phyloP scores from a whole-genome alignment of 2,329 filamentous ascomycete genomes.

The Ceratocystis albifundus region DNA sequence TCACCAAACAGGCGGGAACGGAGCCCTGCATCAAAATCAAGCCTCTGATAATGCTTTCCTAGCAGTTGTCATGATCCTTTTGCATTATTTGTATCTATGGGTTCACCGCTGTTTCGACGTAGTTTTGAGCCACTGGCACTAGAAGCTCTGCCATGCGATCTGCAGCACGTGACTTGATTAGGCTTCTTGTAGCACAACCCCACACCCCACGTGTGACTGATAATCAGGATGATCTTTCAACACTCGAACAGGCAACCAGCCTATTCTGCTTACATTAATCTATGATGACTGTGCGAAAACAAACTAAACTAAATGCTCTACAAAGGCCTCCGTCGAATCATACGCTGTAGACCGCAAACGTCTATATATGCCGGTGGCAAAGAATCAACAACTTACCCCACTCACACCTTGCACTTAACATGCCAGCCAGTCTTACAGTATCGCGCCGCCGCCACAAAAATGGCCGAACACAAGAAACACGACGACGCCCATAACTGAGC shows the following conservation, averaged over 20 bases:
- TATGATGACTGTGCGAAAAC: neutral
- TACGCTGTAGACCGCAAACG: no score
- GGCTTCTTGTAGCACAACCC: neutral
- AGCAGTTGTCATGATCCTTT: neutral
- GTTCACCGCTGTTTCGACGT: neutral
- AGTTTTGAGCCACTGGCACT: neutral
- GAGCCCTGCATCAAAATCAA: neutral
- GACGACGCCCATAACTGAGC: slow-evolving; percentile 39
- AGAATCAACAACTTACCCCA: neutral
- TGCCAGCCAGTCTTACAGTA: slow-evolving; percentile 31
- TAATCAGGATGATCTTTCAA: neutral
- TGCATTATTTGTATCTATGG: neutral
- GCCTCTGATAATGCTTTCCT: neutral
- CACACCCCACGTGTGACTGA: neutral
- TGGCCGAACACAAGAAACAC: slow-evolving; percentile 31
- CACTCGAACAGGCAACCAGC: neutral
- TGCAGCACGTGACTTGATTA: neutral
- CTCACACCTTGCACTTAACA: slow-evolving; percentile 30
- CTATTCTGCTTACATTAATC: neutral
- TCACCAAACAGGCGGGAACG: neutral
- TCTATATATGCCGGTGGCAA: neutral
- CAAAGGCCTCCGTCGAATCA: neutral
- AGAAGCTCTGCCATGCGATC: neutral
- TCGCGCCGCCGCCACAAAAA: slow-evolving; percentile 29
- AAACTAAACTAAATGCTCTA: neutral